Conservation (phyloP, 1,139 yeast species). For the Nakaseomyces delphensis region DNA sequence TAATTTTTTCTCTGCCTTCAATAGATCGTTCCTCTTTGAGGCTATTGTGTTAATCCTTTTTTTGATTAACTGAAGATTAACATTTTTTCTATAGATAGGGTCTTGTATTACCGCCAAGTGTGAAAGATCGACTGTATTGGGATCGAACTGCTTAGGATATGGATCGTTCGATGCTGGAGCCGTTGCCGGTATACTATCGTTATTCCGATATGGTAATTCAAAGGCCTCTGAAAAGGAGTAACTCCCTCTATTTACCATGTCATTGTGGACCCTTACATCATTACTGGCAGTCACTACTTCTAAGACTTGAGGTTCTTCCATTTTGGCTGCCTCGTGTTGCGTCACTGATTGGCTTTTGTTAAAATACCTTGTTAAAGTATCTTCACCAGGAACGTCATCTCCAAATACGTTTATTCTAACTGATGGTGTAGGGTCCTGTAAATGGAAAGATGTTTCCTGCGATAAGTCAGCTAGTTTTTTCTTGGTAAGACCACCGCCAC, state of each 20-base stretch:
- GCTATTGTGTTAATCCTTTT: slow-evolving; percentile 21
- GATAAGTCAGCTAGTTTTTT: not conserved
- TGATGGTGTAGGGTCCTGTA: slow-evolving; percentile 1
- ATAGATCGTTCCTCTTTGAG: slow-evolving; percentile 17
- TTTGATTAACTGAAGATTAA: slow-evolving; percentile 15
- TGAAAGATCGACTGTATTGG: slow-evolving; percentile 7
- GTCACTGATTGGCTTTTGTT: not conserved
- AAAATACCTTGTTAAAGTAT: not conserved
- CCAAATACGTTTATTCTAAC: not conserved
- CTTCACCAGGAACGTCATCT: not conserved
- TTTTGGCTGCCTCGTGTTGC: not conserved
- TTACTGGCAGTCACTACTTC: too few relatives aligned
- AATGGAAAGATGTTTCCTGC: not conserved
- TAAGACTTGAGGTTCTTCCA: not conserved
- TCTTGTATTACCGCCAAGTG: not conserved
- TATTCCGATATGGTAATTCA: not conserved
- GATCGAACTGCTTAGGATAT: slow-evolving; percentile 9
- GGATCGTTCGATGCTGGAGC: slow-evolving; percentile 11
- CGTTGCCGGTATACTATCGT: not conserved
- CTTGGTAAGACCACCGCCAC: not conserved
- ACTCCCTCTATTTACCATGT: not conserved
- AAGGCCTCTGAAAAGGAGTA: not conserved
- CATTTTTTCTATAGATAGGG: slow-evolving; percentile 9
- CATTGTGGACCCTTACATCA: not conserved
- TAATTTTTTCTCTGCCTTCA: slow-evolving; percentile 19